Base-by-base conservation (phyloP, 2,329 filamentous ascomycete genomes). In the Zelopaecilomyces penicillatus region DNA sequence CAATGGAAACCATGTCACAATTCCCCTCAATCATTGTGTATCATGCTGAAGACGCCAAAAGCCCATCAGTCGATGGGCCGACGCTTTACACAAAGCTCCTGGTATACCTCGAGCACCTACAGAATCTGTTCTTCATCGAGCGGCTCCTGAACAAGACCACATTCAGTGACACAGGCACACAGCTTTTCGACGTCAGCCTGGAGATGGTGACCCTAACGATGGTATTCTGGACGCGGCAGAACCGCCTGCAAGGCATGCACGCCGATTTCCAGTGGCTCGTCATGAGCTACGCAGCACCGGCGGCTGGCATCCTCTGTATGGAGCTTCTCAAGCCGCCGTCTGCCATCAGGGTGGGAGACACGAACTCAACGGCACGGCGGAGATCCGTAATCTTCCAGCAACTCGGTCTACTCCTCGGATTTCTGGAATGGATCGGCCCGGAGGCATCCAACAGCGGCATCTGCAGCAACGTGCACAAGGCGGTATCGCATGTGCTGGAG, bases 101-200 rank as follows among this genome's bases (percentile, higher is more conserved):
- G 4, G 57, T 74, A 2, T 64, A 65, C 6, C 64, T 77, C 2
- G 66, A 71, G 39, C 69, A 75, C 39, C 61, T 78, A 0, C 71
- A 79, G 34, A 78, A 77, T 41, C 63, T 74, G 7, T 80, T 82
- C 49, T 67, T 81, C 28, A 62, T 80, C 31, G 73, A 81, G 50
- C 66, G 78, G 19, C 69, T 80, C 1, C 63, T 80, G 26, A 65
- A 73, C 41, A 74, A 73, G 46, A 37, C 41, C 29, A 5, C 59
- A 59, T 3, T 52, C 59, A 5, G 59, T 3, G 43, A 62, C 12
- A 57, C 63, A 6, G 63, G 63, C 0, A 63, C 70, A 28, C 58
- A 71, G 9, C 56, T 74, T 29, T 56, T 64, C 4, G 63, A 44
- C 34, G 39, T 69, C 37, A 71, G 69, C 40, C 66, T 65, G 31